Evolutionary conservation across 2,329 filamentous ascomycete species (phyloP).

Genomic region (Aspergillus sp.): DNA sequence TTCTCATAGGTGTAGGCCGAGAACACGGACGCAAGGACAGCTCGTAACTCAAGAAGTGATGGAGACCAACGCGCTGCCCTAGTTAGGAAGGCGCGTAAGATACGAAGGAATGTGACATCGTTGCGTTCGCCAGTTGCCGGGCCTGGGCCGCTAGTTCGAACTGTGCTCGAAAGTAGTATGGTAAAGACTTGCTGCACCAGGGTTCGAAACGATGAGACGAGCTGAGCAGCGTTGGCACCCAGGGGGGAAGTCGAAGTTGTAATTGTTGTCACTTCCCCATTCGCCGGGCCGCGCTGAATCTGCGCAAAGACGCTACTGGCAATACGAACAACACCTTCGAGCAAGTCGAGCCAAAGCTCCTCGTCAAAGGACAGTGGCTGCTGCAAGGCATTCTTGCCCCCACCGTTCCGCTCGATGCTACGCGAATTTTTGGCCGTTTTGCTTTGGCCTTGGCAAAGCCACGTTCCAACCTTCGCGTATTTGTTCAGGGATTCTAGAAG

Average conservation of each 20-base stretch:
- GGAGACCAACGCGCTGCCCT: constrained; percentile 79
- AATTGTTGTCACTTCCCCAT: constrained; percentile 18
- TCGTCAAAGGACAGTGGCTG: constrained; percentile 62
- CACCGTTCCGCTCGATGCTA: constrained; percentile 32
- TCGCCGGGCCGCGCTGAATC: constrained; percentile 40
- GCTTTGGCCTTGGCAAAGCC: constrained; percentile 87
- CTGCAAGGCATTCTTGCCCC: constrained; percentile 49
- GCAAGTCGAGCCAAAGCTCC: constrained; percentile 64
- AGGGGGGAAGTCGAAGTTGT: constrained; percentile 14
- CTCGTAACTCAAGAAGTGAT: constrained; percentile 80
- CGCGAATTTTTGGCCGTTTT: constrained; percentile 52
- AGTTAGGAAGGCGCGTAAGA: constrained; percentile 83
- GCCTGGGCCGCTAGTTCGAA: constrained; percentile 42
- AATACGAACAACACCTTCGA: constrained; percentile 62
- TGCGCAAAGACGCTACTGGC: constrained; percentile 64
- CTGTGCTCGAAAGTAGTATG: constrained; percentile 75
- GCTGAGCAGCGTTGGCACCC: constrained; percentile 36
- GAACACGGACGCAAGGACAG: constrained; percentile 85
- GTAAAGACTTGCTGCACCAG: constrained; percentile 91
- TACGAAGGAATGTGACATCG: constrained; percentile 79
- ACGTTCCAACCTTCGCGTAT: constrained; percentile 89
- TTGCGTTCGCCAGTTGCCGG: constrained; percentile 35
- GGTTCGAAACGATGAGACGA: constrained; percentile 68
- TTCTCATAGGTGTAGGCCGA: constrained; percentile 94
- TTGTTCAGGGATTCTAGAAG: constrained; percentile 79